Evolutionary conservation across 2,329 filamentous ascomycete genomes (phyloP), one percentile per base, ranked within the genome.

Genomic region (Fusarium circinatum): DNA sequence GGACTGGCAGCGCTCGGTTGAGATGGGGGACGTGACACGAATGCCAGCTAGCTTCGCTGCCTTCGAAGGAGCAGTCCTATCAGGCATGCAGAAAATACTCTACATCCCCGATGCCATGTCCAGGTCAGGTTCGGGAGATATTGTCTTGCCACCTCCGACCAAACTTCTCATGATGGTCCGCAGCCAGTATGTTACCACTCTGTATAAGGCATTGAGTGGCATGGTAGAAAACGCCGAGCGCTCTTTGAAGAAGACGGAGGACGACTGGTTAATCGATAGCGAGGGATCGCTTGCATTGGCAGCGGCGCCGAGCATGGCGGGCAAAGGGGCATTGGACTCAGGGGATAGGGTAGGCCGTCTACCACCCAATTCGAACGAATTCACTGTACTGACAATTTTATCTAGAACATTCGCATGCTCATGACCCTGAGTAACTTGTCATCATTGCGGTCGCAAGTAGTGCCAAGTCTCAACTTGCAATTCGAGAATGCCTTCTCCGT

Each of bases 191-290:
- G 95, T 98, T 22, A 95, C 93, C 12, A 98, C 95, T 65, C 85
- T 99, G 48, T 98, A 98, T 83, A 97, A 97, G 81, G 94, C 94
- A 12, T 85, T 99, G 42, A 97, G 94, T 77, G 96, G 96, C 28
- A 96, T 99, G 91, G 95, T 99, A 3, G 96, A 98, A 83, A 98
- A 98, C 82, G 96, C 96, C 7, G 95, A 98, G 83, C 90, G 91
- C 65, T 89, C 91, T 7, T 82, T 91, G 20, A 89, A 91, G 75
- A 90, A 90, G 75, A 85, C 89, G 2, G 90, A 92, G 4, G 88
- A 90, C 67, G 88, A 90, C 64, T 91, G 89, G 89, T 87, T 85
- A 1, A 84, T 85, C 7, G 85, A 87, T 22, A 76, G 80, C 24
- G 86, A 88, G 20, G 80, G 81, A 12, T 82, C 84, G 42, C 80